These are phyloP conservation scores for Pseudoscleropodium purum DNA, from an alignment of 225 moss, liverwort and hornwort species.

Conservation along the genomic window DNA sequence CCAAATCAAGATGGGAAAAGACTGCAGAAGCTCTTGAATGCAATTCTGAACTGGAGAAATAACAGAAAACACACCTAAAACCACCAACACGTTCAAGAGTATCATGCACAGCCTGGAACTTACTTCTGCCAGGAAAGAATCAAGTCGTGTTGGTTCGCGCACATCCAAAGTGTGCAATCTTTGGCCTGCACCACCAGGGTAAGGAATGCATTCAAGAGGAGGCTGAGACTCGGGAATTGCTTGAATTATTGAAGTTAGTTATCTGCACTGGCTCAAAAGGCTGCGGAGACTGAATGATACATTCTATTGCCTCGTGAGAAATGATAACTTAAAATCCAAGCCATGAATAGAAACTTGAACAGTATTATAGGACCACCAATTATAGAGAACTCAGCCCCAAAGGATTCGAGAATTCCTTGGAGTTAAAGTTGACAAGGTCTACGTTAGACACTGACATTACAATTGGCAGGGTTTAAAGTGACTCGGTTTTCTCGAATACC, in stretches of 20 bases:
- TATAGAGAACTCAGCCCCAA: not conserved
- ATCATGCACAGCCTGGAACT: not conserved
- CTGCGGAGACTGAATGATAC: not conserved
- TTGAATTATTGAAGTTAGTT: not conserved
- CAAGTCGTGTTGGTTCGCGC: slow-evolving; percentile 26
- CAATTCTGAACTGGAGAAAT: not conserved
- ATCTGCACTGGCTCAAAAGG: not conserved
- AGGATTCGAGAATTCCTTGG: not conserved
- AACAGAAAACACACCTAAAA: not conserved
- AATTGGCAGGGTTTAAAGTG: not conserved
- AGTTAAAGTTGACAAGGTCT: not conserved
- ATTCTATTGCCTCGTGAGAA: not conserved
- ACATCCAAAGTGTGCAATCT: slow-evolving; percentile 46
- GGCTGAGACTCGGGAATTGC: not conserved
- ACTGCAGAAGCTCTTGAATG: not conserved
- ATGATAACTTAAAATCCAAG: not conserved
- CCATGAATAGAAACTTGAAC: not conserved
- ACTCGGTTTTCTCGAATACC: not conserved
- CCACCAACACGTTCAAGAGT: not conserved
- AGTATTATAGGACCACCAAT: not conserved
- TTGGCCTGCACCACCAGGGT: slow-evolving; percentile 16
- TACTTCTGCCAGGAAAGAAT: slow-evolving; percentile 36
- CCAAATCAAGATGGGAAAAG: not conserved
- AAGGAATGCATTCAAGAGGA: not conserved
- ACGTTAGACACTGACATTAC: not conserved